phyloP scores from a whole-genome alignment of 805 yeast genomes.

The Grigorovia yakushimaensis region DNA sequence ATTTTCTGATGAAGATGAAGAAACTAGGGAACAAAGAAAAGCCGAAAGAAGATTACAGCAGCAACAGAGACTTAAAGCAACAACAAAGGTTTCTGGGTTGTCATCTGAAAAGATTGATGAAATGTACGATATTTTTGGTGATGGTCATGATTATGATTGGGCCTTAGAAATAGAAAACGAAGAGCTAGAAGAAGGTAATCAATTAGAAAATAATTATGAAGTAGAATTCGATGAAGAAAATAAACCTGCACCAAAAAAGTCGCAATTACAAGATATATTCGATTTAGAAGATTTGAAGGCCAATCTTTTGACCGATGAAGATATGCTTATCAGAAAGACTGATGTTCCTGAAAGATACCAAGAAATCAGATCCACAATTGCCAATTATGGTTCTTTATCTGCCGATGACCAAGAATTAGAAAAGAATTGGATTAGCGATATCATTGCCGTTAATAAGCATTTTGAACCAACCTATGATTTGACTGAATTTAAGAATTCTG shows the following conservation, averaged over 20 bases:
- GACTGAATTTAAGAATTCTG: conserved; percentile 56
- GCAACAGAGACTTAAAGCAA: conserved; percentile 40
- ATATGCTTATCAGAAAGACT: conserved; percentile 72
- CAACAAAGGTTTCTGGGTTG: conserved; percentile 48
- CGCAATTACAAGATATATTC: conserved; percentile 71
- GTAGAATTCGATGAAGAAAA: conserved; percentile 31
- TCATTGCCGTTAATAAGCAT: conserved; percentile 48
- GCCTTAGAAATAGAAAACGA: conserved; percentile 70
- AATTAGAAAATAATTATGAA: conserved; percentile 8
- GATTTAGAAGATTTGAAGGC: conserved; percentile 90
- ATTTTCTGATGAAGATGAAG: conserved; percentile 71
- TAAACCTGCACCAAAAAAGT: conserved; percentile 25
- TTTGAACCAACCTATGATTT: conserved; percentile 30
- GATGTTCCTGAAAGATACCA: conserved; percentile 94
- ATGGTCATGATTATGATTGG: conserved; percentile 97
- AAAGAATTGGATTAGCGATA: conserved; percentile 70
- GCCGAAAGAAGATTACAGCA: conserved; percentile 26
- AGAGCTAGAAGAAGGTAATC: conserved; percentile 29
- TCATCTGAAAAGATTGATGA: conserved; percentile 91
- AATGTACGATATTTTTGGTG: conserved; percentile 90
- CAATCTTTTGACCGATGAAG: conserved; percentile 84
- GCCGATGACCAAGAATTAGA: conserved; percentile 64
- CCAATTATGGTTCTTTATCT: conserved; percentile 52
- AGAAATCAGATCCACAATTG: conserved; percentile 53
- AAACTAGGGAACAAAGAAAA: conserved; percentile 34